Conservation (phyloP, 176 grass and related monocot species). For the Aegilops longissima region DNA sequence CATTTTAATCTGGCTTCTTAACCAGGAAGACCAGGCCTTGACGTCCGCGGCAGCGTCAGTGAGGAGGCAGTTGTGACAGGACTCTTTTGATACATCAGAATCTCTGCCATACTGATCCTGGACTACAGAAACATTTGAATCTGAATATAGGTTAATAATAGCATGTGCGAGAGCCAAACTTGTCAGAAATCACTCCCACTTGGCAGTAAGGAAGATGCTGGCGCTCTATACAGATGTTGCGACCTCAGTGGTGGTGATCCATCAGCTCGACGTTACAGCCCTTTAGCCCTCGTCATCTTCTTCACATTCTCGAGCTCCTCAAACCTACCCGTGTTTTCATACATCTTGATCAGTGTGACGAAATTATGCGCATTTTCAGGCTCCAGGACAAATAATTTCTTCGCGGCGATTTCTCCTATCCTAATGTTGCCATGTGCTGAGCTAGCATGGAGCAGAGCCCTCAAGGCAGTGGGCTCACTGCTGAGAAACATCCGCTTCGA, state of each 20-base stretch:
- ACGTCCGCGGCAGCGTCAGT: too few species aligned
- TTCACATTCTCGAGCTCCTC: slow-evolving; percentile 39
- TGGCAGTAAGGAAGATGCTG: neutral
- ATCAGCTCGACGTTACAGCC: neutral
- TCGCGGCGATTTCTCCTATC: slow-evolving; percentile 21
- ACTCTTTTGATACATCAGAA: too few species aligned
- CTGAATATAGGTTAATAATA: neutral
- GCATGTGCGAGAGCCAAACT: neutral
- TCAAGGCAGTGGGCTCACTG: slow-evolving; percentile 7
- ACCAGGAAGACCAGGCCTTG: too few species aligned
- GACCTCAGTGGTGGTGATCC: neutral
- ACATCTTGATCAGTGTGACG: slow-evolving; percentile 10
- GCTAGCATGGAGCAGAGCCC: slow-evolving; percentile 50
- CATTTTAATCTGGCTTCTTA: too few species aligned
- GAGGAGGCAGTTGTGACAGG: too few species aligned
- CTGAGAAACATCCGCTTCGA: slow-evolving; percentile 21
- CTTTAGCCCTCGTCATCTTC: slow-evolving; percentile 45
- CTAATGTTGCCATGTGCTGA: slow-evolving; percentile 26
- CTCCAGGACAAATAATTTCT: slow-evolving; percentile 48
- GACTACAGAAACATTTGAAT: too few species aligned
- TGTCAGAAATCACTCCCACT: neutral
- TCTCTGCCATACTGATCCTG: too few species aligned
- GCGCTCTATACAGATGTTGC: neutral
- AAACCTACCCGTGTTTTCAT: slow-evolving; percentile 22
- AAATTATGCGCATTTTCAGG: slow-evolving; percentile 38